Base-by-base conservation (phyloP, 306 rosid species). In the Corylus heterophylla region DNA sequence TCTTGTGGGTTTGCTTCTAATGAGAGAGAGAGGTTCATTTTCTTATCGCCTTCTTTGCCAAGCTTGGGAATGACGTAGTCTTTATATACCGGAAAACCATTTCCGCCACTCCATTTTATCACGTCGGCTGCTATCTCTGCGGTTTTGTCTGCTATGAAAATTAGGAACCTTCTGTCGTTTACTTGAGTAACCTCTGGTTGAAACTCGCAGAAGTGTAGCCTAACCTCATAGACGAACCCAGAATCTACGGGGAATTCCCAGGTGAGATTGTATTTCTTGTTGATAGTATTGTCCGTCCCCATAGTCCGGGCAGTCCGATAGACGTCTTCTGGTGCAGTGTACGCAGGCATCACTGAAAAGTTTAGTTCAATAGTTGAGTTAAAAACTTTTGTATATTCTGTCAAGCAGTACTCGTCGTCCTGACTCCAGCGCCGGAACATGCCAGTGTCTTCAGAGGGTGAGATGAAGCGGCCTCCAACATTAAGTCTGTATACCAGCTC, bases 191-290 rank as follows among this genome's bases (percentile, higher is more conserved):
- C 66, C 10, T 0, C 5, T 0, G 2, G 2, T 0, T 0, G 0
- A 54, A 35, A 3, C 77, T 86, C 80, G 48, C 89, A 89, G 49
- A 86, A 85, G 74, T 86, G 90, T 7, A 89, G 87, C 86, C 92
- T 89, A 7, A 89, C 55, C 0, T 83, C 79, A 59, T 89, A 84
- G 0, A 2, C 11, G 80, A 86, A 89, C 25, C 88, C 90, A 25
- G 86, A 45, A 74, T 89, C 92, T 17, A 89, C 58, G 0, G 80
- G 39, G 9, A 89, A 89, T 55, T 73, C 11, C 90, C 89, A 89
- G 0, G 85, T 80, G 4, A 22, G 69, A 17, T 87, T 83, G 74
- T 9, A 78, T 25, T 70, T 83, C 47, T 78, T 52, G 56, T 78
- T 83, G 71, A 78, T 0, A 29, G 22, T 0, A 0, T 0, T 6